Evolutionary conservation across 108 stramenopile species (phyloP).

Genomic region (Nannochloropsis salina): DNA sequence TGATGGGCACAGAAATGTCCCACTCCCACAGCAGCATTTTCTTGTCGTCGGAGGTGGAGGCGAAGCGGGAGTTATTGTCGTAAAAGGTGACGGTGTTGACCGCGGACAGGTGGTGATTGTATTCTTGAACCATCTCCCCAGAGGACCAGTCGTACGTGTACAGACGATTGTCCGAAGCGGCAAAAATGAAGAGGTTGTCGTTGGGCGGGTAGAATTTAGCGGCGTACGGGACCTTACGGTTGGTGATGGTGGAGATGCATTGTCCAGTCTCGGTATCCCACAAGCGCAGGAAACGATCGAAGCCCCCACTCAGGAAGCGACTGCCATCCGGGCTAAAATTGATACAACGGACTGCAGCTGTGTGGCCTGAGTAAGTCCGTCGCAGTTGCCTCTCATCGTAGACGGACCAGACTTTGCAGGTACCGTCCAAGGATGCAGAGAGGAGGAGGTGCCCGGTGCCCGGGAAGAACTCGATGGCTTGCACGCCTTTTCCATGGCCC

Average conservation of each 20-base stretch:
- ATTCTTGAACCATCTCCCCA: conserved; percentile 93
- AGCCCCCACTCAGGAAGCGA: conserved; percentile 77
- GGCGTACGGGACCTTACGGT: conserved; percentile 85
- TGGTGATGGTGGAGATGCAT: conserved; percentile 69
- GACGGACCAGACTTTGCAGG: conserved; percentile 82
- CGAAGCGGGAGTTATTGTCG: conserved; percentile 81
- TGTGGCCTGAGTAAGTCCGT: conserved; percentile 89
- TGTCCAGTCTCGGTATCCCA: conserved; percentile 95
- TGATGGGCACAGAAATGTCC: conserved; percentile 97
- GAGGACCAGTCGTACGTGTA: conserved; percentile 68
- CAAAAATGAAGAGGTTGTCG: conserved; percentile 88
- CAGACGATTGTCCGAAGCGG: conserved; percentile 78
- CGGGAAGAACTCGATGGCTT: conserved; percentile 92
- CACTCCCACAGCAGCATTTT: conserved; percentile 97
- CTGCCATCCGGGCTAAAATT: conserved; percentile 74
- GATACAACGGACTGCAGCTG: conserved; percentile 82
- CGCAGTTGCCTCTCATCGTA: conserved; percentile 58
- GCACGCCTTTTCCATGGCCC: conserved; percentile 90
- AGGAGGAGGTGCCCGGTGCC: conserved; percentile 90
- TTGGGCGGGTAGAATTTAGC: conserved; percentile 89
- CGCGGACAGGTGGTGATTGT: conserved; percentile 94
- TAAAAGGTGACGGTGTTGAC: conserved; percentile 93
- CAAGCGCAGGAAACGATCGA: conserved; percentile 83
- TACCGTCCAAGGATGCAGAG: conserved; percentile 85
- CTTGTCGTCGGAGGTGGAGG: conserved; percentile 93